Evolutionary conservation across 495 filamentous ascomycete species (phyloP).

Genomic region (Immersiella caudata): DNA sequence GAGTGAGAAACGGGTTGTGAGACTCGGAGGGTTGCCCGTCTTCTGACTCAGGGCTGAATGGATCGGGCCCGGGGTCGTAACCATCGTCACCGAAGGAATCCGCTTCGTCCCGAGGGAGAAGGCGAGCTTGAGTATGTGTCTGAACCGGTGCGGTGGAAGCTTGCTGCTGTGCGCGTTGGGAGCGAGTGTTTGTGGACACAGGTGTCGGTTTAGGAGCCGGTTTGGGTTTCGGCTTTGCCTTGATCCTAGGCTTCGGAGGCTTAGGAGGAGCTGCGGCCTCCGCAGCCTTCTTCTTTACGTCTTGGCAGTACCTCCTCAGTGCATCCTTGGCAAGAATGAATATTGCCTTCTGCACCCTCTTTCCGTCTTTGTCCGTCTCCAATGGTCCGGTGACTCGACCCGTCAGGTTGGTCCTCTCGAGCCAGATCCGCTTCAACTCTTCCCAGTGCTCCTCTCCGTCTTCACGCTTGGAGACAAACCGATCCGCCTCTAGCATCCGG

Average conservation of each 20-base stretch:
- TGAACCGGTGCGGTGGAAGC: not conserved
- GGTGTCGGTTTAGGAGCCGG: not conserved
- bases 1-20: slow-evolving; percentile 16
- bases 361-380: slow-evolving; percentile 56
- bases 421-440: slow-evolving; percentile 70
- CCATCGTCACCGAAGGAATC: slow-evolving; percentile 17
- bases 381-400: slow-evolving; percentile 58
- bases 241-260: slow-evolving; percentile 11
- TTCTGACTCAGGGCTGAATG: not conserved
- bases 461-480: slow-evolving; percentile 74
- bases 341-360: slow-evolving; percentile 64
- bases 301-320: slow-evolving; percentile 72
- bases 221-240: slow-evolving; percentile 2
- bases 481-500: slow-evolving; percentile 64
- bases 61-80: slow-evolving; percentile 8
- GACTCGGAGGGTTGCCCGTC: not conserved
- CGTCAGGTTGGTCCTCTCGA: slow-evolving; percentile 59
- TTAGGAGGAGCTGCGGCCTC: slow-evolving; percentile 15
- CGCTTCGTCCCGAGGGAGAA: slow-evolving; percentile 18
- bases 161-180: not conserved
- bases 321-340: slow-evolving; percentile 73
- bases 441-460: slow-evolving; percentile 73
- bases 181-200: not conserved
- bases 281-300: slow-evolving; percentile 54
- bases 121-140: slow-evolving; percentile 22